A percentile compares a stretch with the other conserved stretches of the same genome.
phyloP scores from a whole-genome alignment of 352 stramenopile genomes.

The Pilasporangium apinafurcum region DNA sequence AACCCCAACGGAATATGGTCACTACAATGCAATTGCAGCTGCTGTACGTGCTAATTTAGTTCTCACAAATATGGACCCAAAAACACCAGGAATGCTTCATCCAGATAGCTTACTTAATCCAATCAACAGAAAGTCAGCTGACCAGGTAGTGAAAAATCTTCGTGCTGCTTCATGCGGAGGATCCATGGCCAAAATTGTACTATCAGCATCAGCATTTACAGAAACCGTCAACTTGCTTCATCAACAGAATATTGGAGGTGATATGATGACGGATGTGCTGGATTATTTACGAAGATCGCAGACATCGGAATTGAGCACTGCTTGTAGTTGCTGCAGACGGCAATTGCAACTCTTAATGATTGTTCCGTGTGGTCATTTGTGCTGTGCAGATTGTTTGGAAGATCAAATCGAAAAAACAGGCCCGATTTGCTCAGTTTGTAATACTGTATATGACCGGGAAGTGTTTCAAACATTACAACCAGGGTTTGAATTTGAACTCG shows the following conservation, averaged over 20 bases:
- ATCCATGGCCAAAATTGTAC: constrained; percentile 27
- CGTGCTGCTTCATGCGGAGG: constrained; percentile 52
- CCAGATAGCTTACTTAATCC: constrained; percentile 74
- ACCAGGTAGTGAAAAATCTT: constrained; percentile 54
- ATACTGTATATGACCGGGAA: constrained; percentile 72
- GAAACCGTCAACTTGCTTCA: constrained; percentile 65
- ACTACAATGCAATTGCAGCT: constrained; percentile 66
- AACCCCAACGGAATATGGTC: constrained; percentile 54
- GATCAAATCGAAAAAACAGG: constrained; percentile 47
- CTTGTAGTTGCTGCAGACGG: constrained; percentile 81
- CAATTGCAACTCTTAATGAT: constrained; percentile 87
- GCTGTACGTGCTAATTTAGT: constrained; percentile 67
- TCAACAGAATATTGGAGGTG: constrained; percentile 23
- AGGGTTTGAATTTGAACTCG: constrained; percentile 63
- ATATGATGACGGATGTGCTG: constrained; percentile 29
- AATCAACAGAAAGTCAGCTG: constrained; percentile 51
- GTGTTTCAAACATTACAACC: constrained; percentile 86
- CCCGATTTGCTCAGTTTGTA: constrained; percentile 44
- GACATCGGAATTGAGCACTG: constrained; percentile 27
- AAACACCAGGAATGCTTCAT: constrained; percentile 49
- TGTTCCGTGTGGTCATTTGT: constrained; percentile 87
- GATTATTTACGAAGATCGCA: constrained; percentile 54
- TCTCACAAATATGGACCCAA: constrained; percentile 66
- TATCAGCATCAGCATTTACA: constrained; percentile 28
- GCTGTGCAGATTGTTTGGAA: constrained; percentile 92